Conservation (phyloP, 2,329 filamentous ascomycete genomes). For the Orbilia quercus region DNA sequence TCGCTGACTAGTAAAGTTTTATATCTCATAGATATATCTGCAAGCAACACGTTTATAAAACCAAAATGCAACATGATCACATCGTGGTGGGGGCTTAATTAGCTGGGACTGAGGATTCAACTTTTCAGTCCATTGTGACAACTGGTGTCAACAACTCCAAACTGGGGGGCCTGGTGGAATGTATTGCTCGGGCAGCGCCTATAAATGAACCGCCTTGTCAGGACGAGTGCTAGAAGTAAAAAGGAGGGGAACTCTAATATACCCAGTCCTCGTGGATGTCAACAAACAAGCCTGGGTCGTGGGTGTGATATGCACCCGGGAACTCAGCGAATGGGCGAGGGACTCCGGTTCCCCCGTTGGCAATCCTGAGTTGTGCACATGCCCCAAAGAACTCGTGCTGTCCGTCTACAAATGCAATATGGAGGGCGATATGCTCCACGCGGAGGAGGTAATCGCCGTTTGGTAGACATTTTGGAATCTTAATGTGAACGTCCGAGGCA, state of each 20-base stretch:
- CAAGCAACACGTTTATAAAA: too few species aligned
- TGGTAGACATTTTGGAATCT: constrained; percentile 63
- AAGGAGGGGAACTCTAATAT: not conserved
- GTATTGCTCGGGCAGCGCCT: constrained; percentile 52
- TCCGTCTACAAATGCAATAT: constrained; percentile 63
- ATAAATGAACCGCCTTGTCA: not conserved
- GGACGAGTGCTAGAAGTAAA: not conserved
- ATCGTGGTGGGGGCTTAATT: too few species aligned
- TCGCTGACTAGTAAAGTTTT: too few species aligned
- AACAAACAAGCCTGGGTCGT: constrained; percentile 57
- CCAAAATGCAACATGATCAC: too few species aligned
- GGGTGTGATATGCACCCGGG: constrained; percentile 62
- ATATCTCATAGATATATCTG: too few species aligned
- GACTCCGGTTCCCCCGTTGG: constrained; percentile 62
- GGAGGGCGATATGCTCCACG: constrained; percentile 66
- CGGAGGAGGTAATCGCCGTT: constrained; percentile 65
- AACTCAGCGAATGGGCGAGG: constrained; percentile 63
- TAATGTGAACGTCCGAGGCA: constrained; percentile 59
- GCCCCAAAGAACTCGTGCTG: constrained; percentile 65
- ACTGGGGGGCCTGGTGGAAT: constrained; percentile 57
- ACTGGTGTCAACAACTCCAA: constrained; percentile 25
- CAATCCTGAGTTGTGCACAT: constrained; percentile 66
- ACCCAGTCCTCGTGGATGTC: constrained; percentile 57
- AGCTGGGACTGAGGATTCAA: not conserved
- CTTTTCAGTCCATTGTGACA: not conserved